These are phyloP conservation scores for Leccinum sublutescens DNA, from an alignment of 768 basidiomycete genomes.

Conservation along the genomic window DNA sequence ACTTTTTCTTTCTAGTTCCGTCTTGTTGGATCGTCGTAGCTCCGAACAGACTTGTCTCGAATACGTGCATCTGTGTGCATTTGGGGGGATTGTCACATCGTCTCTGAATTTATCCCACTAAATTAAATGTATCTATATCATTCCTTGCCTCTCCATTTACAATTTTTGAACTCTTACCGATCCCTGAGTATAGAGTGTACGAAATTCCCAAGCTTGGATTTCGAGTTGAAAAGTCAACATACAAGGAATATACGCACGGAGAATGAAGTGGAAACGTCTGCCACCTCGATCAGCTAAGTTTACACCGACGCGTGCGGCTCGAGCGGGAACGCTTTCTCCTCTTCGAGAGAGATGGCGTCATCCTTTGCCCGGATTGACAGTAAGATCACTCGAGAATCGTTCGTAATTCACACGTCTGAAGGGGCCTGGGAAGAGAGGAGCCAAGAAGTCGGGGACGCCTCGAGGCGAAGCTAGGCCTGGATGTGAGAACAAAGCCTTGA, in stretches of 20 bases:
- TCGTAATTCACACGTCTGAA: background rate
- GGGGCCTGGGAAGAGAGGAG: background rate
- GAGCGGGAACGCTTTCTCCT: background rate
- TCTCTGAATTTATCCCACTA: background rate
- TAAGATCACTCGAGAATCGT: background rate
- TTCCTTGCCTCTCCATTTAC: background rate
- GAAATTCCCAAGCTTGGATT: background rate
- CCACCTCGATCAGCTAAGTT: background rate
- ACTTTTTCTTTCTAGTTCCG: background rate
- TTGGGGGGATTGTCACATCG: background rate
- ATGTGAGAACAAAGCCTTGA: background rate
- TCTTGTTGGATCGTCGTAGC: background rate
- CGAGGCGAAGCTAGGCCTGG: background rate
- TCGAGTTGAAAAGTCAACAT: background rate
- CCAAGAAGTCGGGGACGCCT: background rate
- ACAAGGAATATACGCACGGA: background rate
- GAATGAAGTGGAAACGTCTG: background rate
- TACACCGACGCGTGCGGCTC: background rate
- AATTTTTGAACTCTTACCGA: background rate
- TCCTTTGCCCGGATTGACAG: background rate
- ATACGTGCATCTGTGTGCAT: background rate
- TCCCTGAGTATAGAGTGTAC: background rate
- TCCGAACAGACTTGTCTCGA: background rate
- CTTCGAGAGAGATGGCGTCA: background rate
- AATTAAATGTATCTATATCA: background rate